A percentile compares a stretch with the other conserved stretches of the same genome.
Conservation (phyloP, 2,329 filamentous ascomycete genomes). For the Aspergillus ustus region DNA sequence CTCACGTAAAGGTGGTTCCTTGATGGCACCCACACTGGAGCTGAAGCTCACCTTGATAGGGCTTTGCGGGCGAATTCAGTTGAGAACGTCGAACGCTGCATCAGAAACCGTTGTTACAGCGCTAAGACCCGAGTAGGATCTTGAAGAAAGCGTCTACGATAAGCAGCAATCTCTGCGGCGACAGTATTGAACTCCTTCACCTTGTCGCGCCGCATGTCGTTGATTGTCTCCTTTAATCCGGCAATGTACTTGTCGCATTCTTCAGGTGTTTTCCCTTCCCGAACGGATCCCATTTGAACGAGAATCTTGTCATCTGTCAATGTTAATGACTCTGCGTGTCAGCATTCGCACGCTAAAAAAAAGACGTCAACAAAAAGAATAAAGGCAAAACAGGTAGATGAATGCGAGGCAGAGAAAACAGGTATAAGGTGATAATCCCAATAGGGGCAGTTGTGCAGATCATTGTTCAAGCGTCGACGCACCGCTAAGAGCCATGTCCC, state of each 20-base stretch:
- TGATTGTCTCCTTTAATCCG: slow-evolving; percentile 55
- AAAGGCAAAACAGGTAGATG: slow-evolving; percentile 7
- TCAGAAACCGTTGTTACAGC: slow-evolving; percentile 41
- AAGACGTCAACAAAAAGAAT: slow-evolving; percentile 17
- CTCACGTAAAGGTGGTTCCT: not conserved
- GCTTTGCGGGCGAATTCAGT: slow-evolving; percentile 1
- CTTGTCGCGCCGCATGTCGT: slow-evolving; percentile 53
- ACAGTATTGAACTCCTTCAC: slow-evolving; percentile 56
- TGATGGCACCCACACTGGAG: slow-evolving; percentile 9
- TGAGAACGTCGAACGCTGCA: not conserved
- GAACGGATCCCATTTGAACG: slow-evolving; percentile 53
- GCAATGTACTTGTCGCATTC: slow-evolving; percentile 50
- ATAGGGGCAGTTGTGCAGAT: slow-evolving; percentile 29
- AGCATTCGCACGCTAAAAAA: slow-evolving; percentile 41
- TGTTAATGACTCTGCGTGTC: slow-evolving; percentile 46
- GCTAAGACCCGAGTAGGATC: slow-evolving; percentile 51
- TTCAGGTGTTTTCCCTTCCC: slow-evolving; percentile 51
- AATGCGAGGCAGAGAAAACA: slow-evolving; percentile 9
- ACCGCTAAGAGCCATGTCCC: slow-evolving; percentile 73
- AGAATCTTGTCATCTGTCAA: slow-evolving; percentile 56
- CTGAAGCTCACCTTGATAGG: slow-evolving; percentile 30
- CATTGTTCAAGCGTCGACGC: slow-evolving; percentile 56
- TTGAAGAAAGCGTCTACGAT: slow-evolving; percentile 55
- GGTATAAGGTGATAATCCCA: slow-evolving; percentile 14
- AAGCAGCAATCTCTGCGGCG: slow-evolving; percentile 54